phyloP scores from a whole-genome alignment of 1,284 basidiomycete species.

The Rhodotorula glutinis region DNA sequence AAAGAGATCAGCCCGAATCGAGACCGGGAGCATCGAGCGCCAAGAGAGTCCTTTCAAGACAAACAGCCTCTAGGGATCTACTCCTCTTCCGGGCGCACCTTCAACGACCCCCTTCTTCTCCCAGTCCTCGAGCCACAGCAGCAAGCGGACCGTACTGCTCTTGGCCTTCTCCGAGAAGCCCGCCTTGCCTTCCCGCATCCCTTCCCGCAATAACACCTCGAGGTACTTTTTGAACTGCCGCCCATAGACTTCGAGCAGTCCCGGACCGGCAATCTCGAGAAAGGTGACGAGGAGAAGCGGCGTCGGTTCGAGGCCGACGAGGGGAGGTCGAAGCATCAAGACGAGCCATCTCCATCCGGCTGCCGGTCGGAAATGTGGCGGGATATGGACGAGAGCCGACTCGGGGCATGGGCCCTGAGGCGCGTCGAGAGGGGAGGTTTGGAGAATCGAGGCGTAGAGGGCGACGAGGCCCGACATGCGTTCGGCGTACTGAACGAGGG shows the following conservation, averaged over 20 bases:
- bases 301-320: conserved; percentile 43
- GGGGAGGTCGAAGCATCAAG: conserved; percentile 43
- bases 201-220: conserved; percentile 29
- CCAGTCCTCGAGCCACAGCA: conserved; percentile 48
- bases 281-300: conserved; percentile 56
- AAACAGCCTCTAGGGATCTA: conserved; percentile 23
- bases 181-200: conserved; percentile 32
- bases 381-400: conserved; percentile 50
- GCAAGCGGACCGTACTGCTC: conserved; percentile 41
- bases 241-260: conserved; percentile 65
- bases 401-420: conserved; percentile 45
- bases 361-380: conserved; percentile 61
- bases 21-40: not conserved
- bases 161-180: conserved; percentile 35
- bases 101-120: conserved; percentile 36
- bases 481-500: conserved; percentile 62
- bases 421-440: conserved; percentile 48
- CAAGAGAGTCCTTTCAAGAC: not conserved
- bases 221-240: conserved; percentile 70
- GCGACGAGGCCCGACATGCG: conserved; percentile 81
- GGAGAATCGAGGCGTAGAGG: conserved; percentile 79
- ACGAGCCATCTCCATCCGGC: conserved; percentile 66
- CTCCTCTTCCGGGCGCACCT: conserved; percentile 17
- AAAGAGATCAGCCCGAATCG: not conserved
- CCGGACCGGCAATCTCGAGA: conserved; percentile 66